A percentile compares a stretch with the other conserved stretches of the same genome.
Conservation (phyloP, 306 rosid genomes). For the Boehmeria nivea region DNA sequence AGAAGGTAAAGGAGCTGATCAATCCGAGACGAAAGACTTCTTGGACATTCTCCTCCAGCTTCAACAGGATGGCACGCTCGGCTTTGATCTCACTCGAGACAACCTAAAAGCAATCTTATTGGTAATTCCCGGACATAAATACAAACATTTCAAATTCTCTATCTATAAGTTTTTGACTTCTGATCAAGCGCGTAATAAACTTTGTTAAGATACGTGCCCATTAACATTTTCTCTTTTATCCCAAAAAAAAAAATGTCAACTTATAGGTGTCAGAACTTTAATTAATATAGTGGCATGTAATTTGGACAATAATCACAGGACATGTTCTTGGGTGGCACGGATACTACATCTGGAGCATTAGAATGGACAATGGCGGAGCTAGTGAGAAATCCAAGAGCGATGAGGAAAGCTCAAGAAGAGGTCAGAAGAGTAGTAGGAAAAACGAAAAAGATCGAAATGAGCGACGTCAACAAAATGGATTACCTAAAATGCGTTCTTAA, state of each 20-base stretch:
- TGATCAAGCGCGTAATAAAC: too few relatives aligned
- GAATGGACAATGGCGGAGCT: constrained; percentile 59
- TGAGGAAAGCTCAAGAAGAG: constrained; percentile 55
- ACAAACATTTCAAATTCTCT: too few relatives aligned
- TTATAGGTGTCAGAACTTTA: too few relatives aligned
- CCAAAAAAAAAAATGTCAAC: too few relatives aligned
- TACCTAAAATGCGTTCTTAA: constrained; percentile 43
- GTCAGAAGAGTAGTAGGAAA: constrained; percentile 44
- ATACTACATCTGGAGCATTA: constrained; percentile 17
- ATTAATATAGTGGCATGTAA: too few relatives aligned
- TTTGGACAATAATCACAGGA: constrained; percentile 30
- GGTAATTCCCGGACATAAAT: constrained; percentile 3
- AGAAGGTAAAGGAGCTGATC: not conserved
- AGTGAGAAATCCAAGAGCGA: constrained; percentile 27
- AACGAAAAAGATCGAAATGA: constrained; percentile 28
- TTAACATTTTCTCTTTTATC: too few relatives aligned
- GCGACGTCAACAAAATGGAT: constrained; percentile 31
- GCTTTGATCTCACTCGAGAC: constrained; percentile 14
- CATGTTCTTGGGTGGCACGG: constrained; percentile 41
- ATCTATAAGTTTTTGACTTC: too few relatives aligned
- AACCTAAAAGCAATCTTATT: constrained; percentile 17
- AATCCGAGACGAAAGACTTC: constrained; percentile 17
- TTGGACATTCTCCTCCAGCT: constrained; percentile 31
- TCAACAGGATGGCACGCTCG: constrained; percentile 14
- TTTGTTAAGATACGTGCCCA: too few relatives aligned